These are phyloP conservation scores for Annulohypoxylon bovei DNA, from an alignment of 495 filamentous ascomycete genomes.

Conservation along the genomic window DNA sequence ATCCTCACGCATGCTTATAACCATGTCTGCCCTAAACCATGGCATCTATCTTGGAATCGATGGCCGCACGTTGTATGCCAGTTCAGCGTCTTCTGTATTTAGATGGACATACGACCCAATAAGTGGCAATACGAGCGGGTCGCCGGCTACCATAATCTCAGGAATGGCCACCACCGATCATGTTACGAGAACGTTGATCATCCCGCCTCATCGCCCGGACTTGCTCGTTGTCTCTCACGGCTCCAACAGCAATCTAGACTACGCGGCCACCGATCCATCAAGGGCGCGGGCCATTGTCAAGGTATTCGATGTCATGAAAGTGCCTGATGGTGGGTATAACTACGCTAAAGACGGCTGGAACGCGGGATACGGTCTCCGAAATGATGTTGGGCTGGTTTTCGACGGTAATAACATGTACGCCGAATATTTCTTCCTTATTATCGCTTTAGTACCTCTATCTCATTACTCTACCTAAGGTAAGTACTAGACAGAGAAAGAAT, in stretches of 20 bases:
- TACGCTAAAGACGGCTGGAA: conserved; percentile 61
- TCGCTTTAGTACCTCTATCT: not conserved
- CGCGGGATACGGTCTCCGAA: conserved; percentile 77
- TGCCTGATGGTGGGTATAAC: conserved; percentile 51
- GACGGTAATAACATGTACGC: conserved; percentile 47
- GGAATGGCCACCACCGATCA: conserved; percentile 70
- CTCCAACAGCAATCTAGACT: conserved; percentile 69
- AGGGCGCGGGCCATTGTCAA: conserved; percentile 71
- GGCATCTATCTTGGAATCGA: conserved; percentile 71
- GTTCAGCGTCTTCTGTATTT: conserved; percentile 63
- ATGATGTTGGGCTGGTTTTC: conserved; percentile 71
- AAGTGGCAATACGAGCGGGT: conserved; percentile 52
- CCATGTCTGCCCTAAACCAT: conserved; percentile 56
- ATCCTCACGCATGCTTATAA: conserved; percentile 15
- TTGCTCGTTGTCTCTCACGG: conserved; percentile 71
- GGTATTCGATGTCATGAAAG: conserved; percentile 66
- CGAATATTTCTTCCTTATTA: not conserved
- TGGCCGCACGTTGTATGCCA: conserved; percentile 72
- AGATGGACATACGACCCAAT: conserved; percentile 68
- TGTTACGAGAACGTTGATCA: conserved; percentile 69
- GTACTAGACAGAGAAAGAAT: conserved; percentile 33
- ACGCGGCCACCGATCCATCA: conserved; percentile 51
- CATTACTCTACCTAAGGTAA: too few relatives aligned
- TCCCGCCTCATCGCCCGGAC: conserved; percentile 58
- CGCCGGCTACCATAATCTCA: conserved; percentile 58